A percentile compares a stretch with the other conserved stretches of the same genome.
These are phyloP conservation scores for Sugiyamaella sp. DNA, from an alignment of 1,139 yeast species.

Conservation along the genomic window DNA sequence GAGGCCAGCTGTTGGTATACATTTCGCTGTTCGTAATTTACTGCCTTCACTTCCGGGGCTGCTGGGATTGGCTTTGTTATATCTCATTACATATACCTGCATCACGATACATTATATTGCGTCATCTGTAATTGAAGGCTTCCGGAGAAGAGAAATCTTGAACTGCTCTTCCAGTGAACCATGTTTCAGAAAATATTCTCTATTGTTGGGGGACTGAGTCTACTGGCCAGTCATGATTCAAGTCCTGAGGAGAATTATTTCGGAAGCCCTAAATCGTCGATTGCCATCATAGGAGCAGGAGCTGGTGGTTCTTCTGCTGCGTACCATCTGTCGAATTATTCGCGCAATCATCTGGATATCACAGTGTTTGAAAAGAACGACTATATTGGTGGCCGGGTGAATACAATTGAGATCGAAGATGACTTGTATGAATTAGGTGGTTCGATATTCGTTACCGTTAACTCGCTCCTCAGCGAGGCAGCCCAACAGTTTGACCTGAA, in stretches of 20 bases:
- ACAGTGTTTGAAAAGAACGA: conserved; percentile 43
- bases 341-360: conserved; percentile 37
- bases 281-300: conserved; percentile 53
- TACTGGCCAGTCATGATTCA: conserved; percentile 45
- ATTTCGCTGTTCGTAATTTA: too few species aligned
- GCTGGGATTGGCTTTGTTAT: background rate
- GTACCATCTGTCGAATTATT: conserved; percentile 45
- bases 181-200: conserved; percentile 13
- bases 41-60: too few species aligned
- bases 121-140: background rate
- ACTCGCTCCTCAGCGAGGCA: conserved; percentile 44
- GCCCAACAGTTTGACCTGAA: conserved; percentile 43
- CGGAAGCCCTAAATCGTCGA: conserved; percentile 53
- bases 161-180: background rate
- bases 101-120: background rate
- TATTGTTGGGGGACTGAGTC: background rate
- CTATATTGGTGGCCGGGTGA: conserved; percentile 47
- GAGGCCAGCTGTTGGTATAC: too few species aligned
- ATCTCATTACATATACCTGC: background rate
- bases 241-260: conserved; percentile 49
- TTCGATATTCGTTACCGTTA: conserved; percentile 47
- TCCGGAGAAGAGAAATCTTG: too few species aligned
- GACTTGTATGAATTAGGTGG: conserved; percentile 49
- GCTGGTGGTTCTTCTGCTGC: conserved; percentile 52
- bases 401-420: conserved; percentile 39